Evolutionary conservation across 805 yeast genomes (phyloP).

Genomic region (Starmera caribaea): DNA sequence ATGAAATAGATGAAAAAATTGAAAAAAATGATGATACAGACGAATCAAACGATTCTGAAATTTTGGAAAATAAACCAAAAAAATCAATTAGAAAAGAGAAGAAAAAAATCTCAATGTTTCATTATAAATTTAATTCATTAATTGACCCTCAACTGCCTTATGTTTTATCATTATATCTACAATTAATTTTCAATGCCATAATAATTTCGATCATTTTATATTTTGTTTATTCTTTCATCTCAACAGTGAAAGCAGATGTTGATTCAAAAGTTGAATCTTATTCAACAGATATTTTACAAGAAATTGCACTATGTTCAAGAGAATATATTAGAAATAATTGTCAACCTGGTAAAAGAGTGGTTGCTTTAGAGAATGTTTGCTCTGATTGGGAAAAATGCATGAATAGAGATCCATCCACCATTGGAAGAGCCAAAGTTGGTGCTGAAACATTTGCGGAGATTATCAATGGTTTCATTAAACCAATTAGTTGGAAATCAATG

Average conservation of each 20-base stretch:
- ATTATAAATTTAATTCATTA: slow-evolving; percentile 7
- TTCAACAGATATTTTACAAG: slow-evolving; percentile 48
- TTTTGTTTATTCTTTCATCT: slow-evolving; percentile 39
- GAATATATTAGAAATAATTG: slow-evolving; percentile 71
- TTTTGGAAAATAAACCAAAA: slow-evolving; percentile 1
- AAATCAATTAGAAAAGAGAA: slow-evolving; percentile 1
- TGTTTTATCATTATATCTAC: slow-evolving; percentile 52
- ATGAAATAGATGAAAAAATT: not conserved
- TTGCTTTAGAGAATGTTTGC: slow-evolving; percentile 66
- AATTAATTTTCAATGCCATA: slow-evolving; percentile 46
- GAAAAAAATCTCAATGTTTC: slow-evolving; percentile 2
- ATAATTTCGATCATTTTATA: slow-evolving; percentile 43
- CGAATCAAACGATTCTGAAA: too few species aligned
- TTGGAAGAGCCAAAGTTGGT: slow-evolving; percentile 62
- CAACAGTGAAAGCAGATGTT: slow-evolving; percentile 59
- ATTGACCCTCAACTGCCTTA: slow-evolving; percentile 44
- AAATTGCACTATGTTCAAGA: slow-evolving; percentile 58
- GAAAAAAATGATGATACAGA: not conserved
- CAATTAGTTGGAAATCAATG: slow-evolving; percentile 63
- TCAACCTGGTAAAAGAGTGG: slow-evolving; percentile 51
- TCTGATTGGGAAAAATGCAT: slow-evolving; percentile 73
- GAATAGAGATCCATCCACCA: slow-evolving; percentile 60
- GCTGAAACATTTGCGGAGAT: slow-evolving; percentile 82
- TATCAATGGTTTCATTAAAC: slow-evolving; percentile 62
- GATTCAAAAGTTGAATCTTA: slow-evolving; percentile 57